Evolutionary conservation across 2,329 filamentous ascomycete genomes (phyloP).

Genomic region (Colletotrichum sp.): DNA sequence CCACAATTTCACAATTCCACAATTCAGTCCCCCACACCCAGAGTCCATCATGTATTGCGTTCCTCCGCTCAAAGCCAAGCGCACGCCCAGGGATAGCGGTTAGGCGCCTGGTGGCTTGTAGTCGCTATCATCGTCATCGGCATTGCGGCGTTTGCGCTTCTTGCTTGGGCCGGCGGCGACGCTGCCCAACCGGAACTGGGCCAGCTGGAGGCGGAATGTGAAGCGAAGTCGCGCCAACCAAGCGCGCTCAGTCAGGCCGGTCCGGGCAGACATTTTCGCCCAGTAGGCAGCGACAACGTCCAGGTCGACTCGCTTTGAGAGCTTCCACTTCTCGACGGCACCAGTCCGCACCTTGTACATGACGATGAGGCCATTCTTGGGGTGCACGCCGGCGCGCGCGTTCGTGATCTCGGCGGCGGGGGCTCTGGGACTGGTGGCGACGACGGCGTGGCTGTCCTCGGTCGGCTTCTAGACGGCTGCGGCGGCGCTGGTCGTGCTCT

Average conservation of each 20-base stretch:
- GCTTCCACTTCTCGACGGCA: background rate
- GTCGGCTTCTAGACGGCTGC: background rate
- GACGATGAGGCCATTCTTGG: background rate
- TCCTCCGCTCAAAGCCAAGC: background rate
- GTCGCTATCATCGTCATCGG: background rate
- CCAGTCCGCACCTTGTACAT: background rate
- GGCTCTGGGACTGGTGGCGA: background rate
- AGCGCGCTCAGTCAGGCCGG: background rate
- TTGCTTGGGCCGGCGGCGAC: background rate
- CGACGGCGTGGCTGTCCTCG: background rate
- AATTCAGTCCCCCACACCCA: background rate
- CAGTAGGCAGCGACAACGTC: background rate
- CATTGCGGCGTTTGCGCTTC: background rate
- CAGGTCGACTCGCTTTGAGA: background rate
- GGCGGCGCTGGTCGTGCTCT: background rate
- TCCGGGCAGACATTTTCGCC: background rate
- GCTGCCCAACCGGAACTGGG: background rate
- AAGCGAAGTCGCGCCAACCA: background rate
- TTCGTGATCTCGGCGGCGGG: background rate
- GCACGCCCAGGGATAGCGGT: background rate
- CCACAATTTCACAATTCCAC: background rate
- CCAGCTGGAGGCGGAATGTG: background rate
- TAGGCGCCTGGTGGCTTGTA: background rate
- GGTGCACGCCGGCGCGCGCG: background rate
- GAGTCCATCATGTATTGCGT: background rate